Percentiles rank a stretch among this genome's conserved stretches.
Evolutionary conservation across 768 basidiomycete species (phyloP).

Genomic region (Cyclocybe aegerita): DNA sequence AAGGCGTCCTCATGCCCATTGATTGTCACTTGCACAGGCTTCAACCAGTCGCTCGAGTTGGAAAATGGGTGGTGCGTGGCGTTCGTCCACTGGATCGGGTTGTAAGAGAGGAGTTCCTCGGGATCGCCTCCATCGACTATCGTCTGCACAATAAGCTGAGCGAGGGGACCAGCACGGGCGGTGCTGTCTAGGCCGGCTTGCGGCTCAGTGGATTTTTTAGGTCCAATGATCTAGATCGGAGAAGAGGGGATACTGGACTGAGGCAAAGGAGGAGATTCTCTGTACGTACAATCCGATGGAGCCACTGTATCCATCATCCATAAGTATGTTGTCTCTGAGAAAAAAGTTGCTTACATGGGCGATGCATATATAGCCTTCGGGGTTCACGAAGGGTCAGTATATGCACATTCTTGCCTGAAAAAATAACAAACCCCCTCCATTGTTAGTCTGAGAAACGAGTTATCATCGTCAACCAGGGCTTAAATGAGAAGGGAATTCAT

Average conservation of each 20-base stretch:
- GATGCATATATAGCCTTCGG: conserved; percentile 51
- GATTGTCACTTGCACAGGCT: conserved; percentile 39
- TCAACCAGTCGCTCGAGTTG: conserved; percentile 44
- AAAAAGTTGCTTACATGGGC: conserved; percentile 44
- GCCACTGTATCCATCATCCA: conserved; percentile 30
- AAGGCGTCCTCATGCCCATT: conserved; percentile 52
- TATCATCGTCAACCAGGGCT: neutral
- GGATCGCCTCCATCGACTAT: conserved; percentile 48
- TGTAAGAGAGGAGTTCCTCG: conserved; percentile 41
- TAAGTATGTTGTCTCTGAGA: conserved; percentile 1
- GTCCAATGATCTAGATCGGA: conserved; percentile 43
- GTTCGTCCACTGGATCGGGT: conserved; percentile 48
- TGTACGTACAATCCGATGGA: conserved; percentile 41
- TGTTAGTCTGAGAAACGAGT: conserved; percentile 37
- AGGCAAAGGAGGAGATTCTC: neutral
- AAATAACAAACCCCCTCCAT: conserved; percentile 38
- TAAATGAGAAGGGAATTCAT: neutral
- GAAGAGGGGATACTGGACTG: neutral
- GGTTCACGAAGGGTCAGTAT: neutral
- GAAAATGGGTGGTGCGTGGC: conserved; percentile 44
- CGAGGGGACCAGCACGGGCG: conserved; percentile 47
- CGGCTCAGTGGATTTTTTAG: conserved; percentile 48
- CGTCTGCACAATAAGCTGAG: conserved; percentile 45
- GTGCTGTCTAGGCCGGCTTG: conserved; percentile 55
- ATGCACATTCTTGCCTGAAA: neutral